phyloP scores from a whole-genome alignment of 164 flowering plant species.

The Paratinospora sagittata region DNA sequence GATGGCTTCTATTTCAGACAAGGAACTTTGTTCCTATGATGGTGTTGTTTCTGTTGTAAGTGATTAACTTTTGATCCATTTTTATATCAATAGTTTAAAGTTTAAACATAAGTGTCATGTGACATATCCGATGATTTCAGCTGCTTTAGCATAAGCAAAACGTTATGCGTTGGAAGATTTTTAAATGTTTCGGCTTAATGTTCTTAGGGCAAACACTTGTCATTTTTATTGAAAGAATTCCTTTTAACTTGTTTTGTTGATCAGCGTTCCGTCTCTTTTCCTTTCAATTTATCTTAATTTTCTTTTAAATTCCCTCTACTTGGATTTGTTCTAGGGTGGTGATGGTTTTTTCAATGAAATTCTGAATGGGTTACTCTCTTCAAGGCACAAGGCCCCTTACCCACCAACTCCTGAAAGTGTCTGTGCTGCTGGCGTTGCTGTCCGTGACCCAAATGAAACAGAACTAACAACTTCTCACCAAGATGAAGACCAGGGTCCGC shows the following conservation, averaged over 20 bases:
- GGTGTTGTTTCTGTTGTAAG: slow-evolving; percentile 91
- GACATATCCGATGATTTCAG: not conserved
- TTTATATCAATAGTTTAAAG: not conserved
- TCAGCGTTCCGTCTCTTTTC: no score
- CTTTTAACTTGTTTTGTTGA: no score
- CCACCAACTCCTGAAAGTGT: slow-evolving; percentile 72
- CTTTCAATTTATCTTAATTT: not conserved
- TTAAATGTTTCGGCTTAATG: not conserved
- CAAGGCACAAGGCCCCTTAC: slow-evolving; percentile 62
- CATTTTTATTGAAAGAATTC: not conserved
- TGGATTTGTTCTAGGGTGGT: slow-evolving; percentile 61
- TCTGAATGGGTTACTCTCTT: slow-evolving; percentile 71
- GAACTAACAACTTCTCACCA: slow-evolving; percentile 24
- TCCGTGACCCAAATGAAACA: slow-evolving; percentile 23
- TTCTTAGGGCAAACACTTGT: not conserved
- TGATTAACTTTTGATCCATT: slow-evolving; percentile 5
- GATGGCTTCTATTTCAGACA: slow-evolving; percentile 48
- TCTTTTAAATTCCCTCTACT: not conserved
- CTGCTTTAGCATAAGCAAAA: not conserved
- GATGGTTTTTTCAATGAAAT: slow-evolving; percentile 97
- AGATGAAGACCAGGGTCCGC: slow-evolving; percentile 47
- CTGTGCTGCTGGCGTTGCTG: slow-evolving; percentile 23
- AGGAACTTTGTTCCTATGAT: slow-evolving; percentile 67
- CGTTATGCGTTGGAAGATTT: not conserved
- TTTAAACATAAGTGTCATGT: no score